A percentile compares a stretch with the other conserved stretches of the same genome.
Conservation (phyloP, 1,284 basidiomycete genomes). For the Baeospora myosura region DNA sequence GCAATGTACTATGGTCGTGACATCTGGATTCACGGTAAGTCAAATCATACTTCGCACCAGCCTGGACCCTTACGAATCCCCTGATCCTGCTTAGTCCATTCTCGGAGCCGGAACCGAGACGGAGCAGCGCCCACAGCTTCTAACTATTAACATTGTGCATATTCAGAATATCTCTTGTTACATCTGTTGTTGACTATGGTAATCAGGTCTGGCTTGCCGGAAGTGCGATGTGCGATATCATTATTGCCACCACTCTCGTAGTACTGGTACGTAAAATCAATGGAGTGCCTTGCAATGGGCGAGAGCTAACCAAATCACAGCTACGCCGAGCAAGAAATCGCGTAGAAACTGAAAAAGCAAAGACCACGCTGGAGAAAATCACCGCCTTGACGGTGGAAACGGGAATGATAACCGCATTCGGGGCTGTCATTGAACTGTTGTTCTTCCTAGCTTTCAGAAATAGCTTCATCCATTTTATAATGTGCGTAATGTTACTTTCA, state of each 20-base stretch:
- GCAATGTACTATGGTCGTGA: conserved; percentile 9
- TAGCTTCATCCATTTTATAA: conserved; percentile 10
- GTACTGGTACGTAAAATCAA: conserved; percentile 2
- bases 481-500: conserved; percentile 3
- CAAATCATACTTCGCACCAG: too few species aligned
- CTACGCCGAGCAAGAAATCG: conserved; percentile 1
- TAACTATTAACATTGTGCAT: conserved; percentile 8
- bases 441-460: conserved; percentile 9
- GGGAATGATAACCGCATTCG: conserved; percentile 12
- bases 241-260: conserved; percentile 8
- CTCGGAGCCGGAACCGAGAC: conserved; percentile 3
- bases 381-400: conserved; percentile 11
- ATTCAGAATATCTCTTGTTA: neutral
- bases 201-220: conserved; percentile 12
- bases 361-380: conserved; percentile 4
- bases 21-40: conserved; percentile 7
- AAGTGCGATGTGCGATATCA: conserved; percentile 11
- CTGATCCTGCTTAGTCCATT: neutral
- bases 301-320: neutral
- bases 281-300: neutral
- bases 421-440: conserved; percentile 9
- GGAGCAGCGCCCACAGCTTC: neutral
- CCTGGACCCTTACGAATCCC: neutral
- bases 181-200: neutral
- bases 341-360: neutral